These are phyloP conservation scores for Calonectria pauciramosa DNA, from an alignment of 2,329 filamentous ascomycete genomes.

Conservation along the genomic window DNA sequence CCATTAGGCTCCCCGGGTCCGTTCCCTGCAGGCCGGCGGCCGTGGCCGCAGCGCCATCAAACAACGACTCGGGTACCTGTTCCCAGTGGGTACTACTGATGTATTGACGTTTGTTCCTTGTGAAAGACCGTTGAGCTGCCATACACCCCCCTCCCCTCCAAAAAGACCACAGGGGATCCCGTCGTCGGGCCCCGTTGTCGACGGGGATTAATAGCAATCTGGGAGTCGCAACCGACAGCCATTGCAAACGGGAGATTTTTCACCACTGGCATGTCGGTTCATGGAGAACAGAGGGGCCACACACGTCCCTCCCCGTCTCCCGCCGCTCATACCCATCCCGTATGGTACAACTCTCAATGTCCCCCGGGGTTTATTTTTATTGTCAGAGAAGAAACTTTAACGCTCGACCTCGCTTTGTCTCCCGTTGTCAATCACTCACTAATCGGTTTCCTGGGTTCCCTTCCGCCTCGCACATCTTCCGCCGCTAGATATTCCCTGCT, in stretches of 20 bases:
- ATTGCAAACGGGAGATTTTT: conserved; percentile 35
- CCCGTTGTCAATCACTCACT: conserved; percentile 41
- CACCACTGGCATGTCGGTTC: conserved; percentile 42
- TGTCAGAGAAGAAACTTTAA: conserved; percentile 43
- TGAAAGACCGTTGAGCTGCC: conserved; percentile 30
- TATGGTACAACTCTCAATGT: conserved; percentile 29
- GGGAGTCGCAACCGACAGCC: conserved; percentile 36
- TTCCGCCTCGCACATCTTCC: conserved; percentile 42
- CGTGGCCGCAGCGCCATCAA: conserved; percentile 43
- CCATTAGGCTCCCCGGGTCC: conserved; percentile 37
- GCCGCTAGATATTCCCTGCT: conserved; percentile 41
- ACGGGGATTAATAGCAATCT: conserved; percentile 40
- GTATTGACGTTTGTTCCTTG: conserved; percentile 30
- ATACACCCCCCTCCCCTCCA: conserved; percentile 35
- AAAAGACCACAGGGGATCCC: conserved; percentile 40
- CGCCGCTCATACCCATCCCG: conserved; percentile 21
- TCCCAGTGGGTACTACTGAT: conserved; percentile 41
- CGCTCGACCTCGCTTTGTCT: conserved; percentile 38
- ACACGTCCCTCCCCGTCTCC: conserved; percentile 29
- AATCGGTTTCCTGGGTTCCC: conserved; percentile 40
- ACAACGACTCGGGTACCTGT: conserved; percentile 43
- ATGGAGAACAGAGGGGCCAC: conserved; percentile 31
- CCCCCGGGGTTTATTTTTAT: conserved; percentile 31
- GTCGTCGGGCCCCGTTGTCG: conserved; percentile 31
- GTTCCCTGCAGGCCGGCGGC: conserved; percentile 31